phyloP scores from a whole-genome alignment of 768 basidiomycete species.

The Hygrocybe punicea region DNA sequence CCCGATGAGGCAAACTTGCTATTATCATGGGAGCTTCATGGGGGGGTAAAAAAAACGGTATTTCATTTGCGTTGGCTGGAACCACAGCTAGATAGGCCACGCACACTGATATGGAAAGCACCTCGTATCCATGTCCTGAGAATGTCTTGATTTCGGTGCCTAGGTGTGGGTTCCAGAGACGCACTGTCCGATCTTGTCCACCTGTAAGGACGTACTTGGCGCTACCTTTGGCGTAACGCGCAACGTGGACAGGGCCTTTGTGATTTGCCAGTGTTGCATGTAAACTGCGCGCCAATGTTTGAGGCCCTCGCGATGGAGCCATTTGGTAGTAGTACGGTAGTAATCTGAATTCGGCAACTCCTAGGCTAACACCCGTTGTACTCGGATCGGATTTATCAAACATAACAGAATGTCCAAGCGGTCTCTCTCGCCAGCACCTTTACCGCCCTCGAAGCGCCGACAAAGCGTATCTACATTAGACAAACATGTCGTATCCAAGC shows the following conservation, averaged over 20 bases:
- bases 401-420: slow-evolving; percentile 49
- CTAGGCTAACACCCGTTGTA: no score
- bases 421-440: slow-evolving; percentile 41
- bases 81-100: slow-evolving; percentile 27
- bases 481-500: slow-evolving; percentile 8
- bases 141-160: slow-evolving; percentile 92
- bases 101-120: slow-evolving; percentile 85
- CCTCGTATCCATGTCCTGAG: slow-evolving; percentile 91
- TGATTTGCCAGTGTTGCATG: slow-evolving; percentile 64
- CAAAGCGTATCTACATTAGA: slow-evolving; percentile 26
- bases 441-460: slow-evolving; percentile 60
- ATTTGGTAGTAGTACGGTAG: slow-evolving; percentile 28
- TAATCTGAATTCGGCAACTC: background rate
- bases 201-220: slow-evolving; percentile 92
- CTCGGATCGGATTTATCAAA: no score
- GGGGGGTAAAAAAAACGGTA: no score
- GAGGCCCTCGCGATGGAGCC: slow-evolving; percentile 53
- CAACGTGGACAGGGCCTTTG: slow-evolving; percentile 85
- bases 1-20: slow-evolving; percentile 90
- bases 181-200: slow-evolving; percentile 84
- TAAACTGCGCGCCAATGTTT: slow-evolving; percentile 54
- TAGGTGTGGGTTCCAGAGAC: slow-evolving; percentile 84
- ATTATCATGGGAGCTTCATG: slow-evolving; percentile 88
- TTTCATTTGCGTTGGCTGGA: background rate
- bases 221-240: slow-evolving; percentile 83